These are phyloP conservation scores for Tetraselmis striata DNA, from an alignment of 139 green algal species.

Conservation along the genomic window DNA sequence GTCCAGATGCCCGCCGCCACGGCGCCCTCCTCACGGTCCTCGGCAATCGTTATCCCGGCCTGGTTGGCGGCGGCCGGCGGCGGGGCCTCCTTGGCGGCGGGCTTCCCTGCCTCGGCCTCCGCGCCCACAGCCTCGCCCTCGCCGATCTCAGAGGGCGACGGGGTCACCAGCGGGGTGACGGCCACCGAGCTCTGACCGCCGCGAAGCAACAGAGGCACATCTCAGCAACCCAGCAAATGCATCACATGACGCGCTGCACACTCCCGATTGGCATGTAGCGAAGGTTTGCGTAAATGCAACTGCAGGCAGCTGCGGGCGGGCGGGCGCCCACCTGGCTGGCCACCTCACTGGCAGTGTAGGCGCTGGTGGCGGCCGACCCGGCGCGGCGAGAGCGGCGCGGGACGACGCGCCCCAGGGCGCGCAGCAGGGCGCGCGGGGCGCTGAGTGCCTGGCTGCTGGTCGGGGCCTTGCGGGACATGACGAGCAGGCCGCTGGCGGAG, in stretches of 20 bases:
- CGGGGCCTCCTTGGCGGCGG: background rate
- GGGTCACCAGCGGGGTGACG: background rate
- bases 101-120: background rate
- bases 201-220: background rate
- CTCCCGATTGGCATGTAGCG: too few relatives aligned
- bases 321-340: background rate
- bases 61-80: background rate
- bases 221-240: too few relatives aligned
- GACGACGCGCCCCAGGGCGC: background rate
- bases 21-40: constrained; percentile 44
- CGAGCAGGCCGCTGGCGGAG: background rate
- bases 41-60: constrained; percentile 1
- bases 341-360: background rate
- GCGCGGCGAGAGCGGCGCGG: too few relatives aligned
- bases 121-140: background rate
- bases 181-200: background rate
- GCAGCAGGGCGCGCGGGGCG: background rate
- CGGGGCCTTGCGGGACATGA: background rate
- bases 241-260: too few relatives aligned
- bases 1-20: constrained; percentile 29
- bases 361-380: background rate
- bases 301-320: too few relatives aligned
- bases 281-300: too few relatives aligned
- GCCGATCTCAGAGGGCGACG: background rate
- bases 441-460: background rate